Conservation (phyloP, 148 eudicot genomes). For the Polygonum aviculare region DNA sequence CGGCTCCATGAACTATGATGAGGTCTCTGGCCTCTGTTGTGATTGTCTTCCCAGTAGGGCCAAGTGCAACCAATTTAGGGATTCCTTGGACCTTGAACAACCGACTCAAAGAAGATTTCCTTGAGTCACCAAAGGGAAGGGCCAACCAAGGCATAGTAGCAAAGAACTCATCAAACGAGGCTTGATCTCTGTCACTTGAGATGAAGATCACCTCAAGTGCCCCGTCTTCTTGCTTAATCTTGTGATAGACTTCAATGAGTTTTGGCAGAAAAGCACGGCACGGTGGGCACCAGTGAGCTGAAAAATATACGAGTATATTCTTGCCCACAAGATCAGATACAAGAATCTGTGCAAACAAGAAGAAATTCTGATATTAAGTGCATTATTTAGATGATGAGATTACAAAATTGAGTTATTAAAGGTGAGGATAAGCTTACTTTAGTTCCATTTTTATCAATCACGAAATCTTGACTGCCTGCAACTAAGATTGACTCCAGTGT, state of each 20-base stretch:
- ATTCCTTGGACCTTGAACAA: conserved; percentile 49
- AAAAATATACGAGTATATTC: conserved; percentile 52
- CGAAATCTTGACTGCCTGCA: conserved; percentile 46
- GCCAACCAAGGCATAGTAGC: conserved; percentile 69
- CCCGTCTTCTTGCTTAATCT: conserved; percentile 37
- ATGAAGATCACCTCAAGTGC: conserved; percentile 58
- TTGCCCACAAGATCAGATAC: conserved; percentile 63
- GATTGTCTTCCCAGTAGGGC: conserved; percentile 43
- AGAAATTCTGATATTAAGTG: neutral
- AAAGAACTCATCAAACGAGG: conserved; percentile 47
- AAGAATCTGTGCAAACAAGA: conserved; percentile 29
- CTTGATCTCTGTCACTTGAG: conserved; percentile 53
- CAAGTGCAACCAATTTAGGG: conserved; percentile 49
- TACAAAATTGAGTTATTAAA: neutral
- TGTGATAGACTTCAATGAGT: conserved; percentile 40
- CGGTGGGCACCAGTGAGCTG: conserved; percentile 80
- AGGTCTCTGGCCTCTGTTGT: conserved; percentile 45
- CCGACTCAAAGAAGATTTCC: conserved; percentile 30
- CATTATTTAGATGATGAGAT: neutral
- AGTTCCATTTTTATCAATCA: conserved; percentile 45
- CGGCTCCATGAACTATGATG: conserved; percentile 40
- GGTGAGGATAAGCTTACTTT: conserved; percentile 34
- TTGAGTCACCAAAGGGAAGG: conserved; percentile 48
- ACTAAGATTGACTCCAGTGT: conserved; percentile 74
- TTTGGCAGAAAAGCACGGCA: conserved; percentile 66